Evolutionary conservation across 1,284 basidiomycete genomes (phyloP).

Genomic region (Pseudozyma tsukubaensis): DNA sequence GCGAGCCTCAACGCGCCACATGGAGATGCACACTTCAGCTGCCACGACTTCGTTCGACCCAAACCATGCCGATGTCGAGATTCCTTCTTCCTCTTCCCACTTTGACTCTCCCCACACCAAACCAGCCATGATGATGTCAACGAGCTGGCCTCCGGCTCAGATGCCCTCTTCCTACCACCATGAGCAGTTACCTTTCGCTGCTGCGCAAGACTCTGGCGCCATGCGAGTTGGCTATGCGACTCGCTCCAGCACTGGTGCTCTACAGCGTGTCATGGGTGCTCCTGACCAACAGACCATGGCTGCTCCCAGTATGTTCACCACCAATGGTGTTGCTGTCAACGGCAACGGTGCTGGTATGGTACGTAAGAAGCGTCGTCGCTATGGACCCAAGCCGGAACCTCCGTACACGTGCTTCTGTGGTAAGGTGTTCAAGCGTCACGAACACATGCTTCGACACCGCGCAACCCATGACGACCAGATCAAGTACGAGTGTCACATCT

Average conservation of each 20-base stretch:
- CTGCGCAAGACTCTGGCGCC: slow-evolving; percentile 5
- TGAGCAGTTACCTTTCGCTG: slow-evolving; percentile 1
- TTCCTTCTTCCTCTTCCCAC: slow-evolving; percentile 10
- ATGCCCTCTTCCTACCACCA: slow-evolving; percentile 12
- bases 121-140: neutral
- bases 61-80: no score
- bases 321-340: neutral
- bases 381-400: slow-evolving; percentile 44
- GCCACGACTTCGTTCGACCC: slow-evolving; percentile 25
- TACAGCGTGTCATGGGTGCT: slow-evolving; percentile 2
- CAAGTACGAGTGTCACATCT: slow-evolving; percentile 50
- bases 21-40: slow-evolving; percentile 10
- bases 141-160: slow-evolving; percentile 5
- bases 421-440: slow-evolving; percentile 50
- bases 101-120: slow-evolving; percentile 10
- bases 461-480: slow-evolving; percentile 49
- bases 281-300: slow-evolving; percentile 3
- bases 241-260: slow-evolving; percentile 23
- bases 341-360: neutral
- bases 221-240: slow-evolving; percentile 19
- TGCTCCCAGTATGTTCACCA: slow-evolving; percentile 2
- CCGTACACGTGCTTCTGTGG: slow-evolving; percentile 50
- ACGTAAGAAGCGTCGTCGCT: slow-evolving; percentile 43
- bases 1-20: slow-evolving; percentile 20
- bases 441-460: slow-evolving; percentile 51